Evolutionary conservation across 1,284 basidiomycete genomes (phyloP).

Genomic region (Austroboletus olivaceoglutinosus): DNA sequence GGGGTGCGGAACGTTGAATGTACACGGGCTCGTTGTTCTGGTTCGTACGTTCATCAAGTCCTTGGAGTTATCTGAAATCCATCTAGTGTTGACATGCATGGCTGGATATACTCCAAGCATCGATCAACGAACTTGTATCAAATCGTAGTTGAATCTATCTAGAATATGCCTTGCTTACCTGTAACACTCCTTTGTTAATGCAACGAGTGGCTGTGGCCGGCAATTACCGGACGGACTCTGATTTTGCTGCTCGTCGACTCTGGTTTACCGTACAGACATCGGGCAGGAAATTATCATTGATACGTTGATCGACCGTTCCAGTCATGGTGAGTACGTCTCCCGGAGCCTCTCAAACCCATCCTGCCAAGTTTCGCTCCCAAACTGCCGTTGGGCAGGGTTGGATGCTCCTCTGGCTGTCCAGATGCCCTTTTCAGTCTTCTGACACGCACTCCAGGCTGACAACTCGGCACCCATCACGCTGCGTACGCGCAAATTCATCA

Average conservation of each 20-base stretch:
- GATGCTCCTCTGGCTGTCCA: conserved; percentile 17
- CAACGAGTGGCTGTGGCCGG: conserved; percentile 28
- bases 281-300: conserved; percentile 21
- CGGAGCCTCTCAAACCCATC: background rate
- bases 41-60: conserved; percentile 12
- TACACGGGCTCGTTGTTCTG: conserved; percentile 37
- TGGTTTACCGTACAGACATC: conserved; percentile 15
- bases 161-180: no score
- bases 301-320: conserved; percentile 13
- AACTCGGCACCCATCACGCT: conserved; percentile 90
- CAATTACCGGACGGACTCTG: conserved; percentile 25
- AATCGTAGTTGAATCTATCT: conserved; percentile 1
- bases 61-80: background rate
- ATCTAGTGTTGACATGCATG: conserved; percentile 15
- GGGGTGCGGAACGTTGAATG: conserved; percentile 71
- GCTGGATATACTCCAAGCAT: conserved; percentile 15
- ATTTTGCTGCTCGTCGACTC: conserved; percentile 11
- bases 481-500: conserved; percentile 99
- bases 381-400: conserved; percentile 12
- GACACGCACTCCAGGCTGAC: conserved; percentile 58
- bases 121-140: conserved; percentile 17
- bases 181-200: background rate
- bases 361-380: conserved; percentile 2
- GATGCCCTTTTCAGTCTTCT: conserved; percentile 21
- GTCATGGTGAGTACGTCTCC: conserved; percentile 28